Evolutionary conservation across 164 flowering plant species (phyloP), one percentile per base, ranked within the genome.

Genomic region (Euptelea pleiosperma): DNA sequence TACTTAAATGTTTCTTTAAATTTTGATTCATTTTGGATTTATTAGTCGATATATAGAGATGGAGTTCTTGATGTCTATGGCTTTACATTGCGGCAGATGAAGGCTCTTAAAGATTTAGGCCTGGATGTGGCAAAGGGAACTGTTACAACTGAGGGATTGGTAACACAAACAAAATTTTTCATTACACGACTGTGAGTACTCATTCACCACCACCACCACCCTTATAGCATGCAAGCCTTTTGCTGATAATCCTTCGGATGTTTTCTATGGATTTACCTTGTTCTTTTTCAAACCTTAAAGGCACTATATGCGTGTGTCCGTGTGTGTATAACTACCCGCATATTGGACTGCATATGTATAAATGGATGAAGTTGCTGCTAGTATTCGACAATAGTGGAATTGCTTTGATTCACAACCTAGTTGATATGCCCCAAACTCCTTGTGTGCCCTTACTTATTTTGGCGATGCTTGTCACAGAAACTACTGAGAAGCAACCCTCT

Each of bases 41-140:
- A 54, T 47, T 53, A 34, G 19, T 46, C 9, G 16, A 2, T 47
- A 12, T 60, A 8, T 14, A n/a, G n/a, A n/a, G n/a, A n/a, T 19
- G 35, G 1, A 48, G 15, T 50, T 51, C 16, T 61, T 65, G 40
- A 31, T 48, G 3, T 58, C 22, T 39, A 14, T 29, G 24, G 15
- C 11, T 58, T 18, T 34, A 31, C 11, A 10, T 48, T 2, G 18
- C 41, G 58, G 60, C 86, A 90, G 99, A 90, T 90, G 90, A 93
- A 70, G 74, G 90, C 99, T 49, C 76, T 90, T 52, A 82, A 78
- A 59, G 87, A 78, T 66, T 70, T 86, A 70, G 96, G 91, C 48
- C 65, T 89, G 68, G 91, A 93, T 77, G 99, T 93, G 25, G 49
- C 77, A 35, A 93, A 93, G 72, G 97, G 95, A 61, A 90, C 79